These are phyloP conservation scores for Pterulicium gracile DNA, from an alignment of 1,284 basidiomycete genomes.

Conservation along the genomic window DNA sequence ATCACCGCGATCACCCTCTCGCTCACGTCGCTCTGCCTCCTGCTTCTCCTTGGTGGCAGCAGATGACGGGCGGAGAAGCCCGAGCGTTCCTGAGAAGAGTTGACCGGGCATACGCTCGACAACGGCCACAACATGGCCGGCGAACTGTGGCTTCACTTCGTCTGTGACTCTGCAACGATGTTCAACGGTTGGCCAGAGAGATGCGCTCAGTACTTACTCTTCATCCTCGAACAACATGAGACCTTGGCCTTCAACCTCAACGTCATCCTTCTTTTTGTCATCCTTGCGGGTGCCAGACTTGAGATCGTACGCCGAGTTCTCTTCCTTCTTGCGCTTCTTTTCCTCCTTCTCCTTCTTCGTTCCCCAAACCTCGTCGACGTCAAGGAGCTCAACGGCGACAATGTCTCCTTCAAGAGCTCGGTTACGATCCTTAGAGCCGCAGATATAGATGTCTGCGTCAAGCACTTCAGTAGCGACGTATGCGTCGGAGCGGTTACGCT, in stretches of 20 bases:
- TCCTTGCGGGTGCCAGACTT: conserved; percentile 76
- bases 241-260: conserved; percentile 98
- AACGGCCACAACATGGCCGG: conserved; percentile 96
- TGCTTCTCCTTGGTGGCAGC: conserved; percentile 99
- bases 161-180: conserved; percentile 70
- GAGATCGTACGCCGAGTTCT: conserved; percentile 85
- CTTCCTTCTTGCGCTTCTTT: conserved; percentile 99
- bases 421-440: conserved; percentile 97
- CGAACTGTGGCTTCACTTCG: conserved; percentile 90
- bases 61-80: conserved; percentile 90
- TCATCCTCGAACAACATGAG: conserved; percentile 95
- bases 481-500: conserved; percentile 97
- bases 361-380: conserved; percentile 97
- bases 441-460: conserved; percentile 98
- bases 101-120: conserved; percentile 99
- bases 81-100: conserved; percentile 94
- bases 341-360: conserved; percentile 99
- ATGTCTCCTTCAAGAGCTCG: conserved; percentile 98
- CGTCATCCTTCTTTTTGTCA: conserved; percentile 99
- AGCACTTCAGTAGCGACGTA: conserved; percentile 99
- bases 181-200: conserved; percentile 11
- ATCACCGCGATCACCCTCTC: conserved; percentile 85
- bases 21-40: conserved; percentile 92
- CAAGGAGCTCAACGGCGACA: conserved; percentile 95
- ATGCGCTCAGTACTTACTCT: conserved; percentile 45